A percentile compares a stretch with the other conserved stretches of the same genome.
Evolutionary conservation across 441 rosid species (phyloP).

Genomic region (Kokia cookei): DNA sequence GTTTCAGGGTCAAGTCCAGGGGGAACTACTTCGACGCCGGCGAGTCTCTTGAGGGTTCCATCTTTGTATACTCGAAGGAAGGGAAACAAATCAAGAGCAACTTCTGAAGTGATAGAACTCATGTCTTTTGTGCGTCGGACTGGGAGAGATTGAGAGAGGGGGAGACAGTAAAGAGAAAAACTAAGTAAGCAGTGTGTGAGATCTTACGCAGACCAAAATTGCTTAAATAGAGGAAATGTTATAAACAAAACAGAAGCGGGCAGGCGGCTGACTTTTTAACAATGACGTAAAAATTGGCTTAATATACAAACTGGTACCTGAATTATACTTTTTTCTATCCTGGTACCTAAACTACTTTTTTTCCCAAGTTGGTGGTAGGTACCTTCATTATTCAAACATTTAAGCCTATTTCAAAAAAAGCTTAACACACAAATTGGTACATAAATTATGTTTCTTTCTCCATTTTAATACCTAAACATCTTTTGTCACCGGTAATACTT

Average conservation of each 20-base stretch:
- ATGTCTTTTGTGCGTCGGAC: slow-evolving; percentile 8
- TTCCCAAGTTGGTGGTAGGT: too few species aligned
- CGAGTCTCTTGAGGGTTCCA: slow-evolving; percentile 49
- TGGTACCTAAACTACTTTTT: too few species aligned
- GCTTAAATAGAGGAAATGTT: not conserved
- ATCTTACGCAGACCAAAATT: not conserved
- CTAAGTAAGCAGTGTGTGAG: not conserved
- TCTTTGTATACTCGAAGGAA: slow-evolving; percentile 52
- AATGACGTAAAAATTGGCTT: too few species aligned
- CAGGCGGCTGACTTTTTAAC: not conserved
- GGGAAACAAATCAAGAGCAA: slow-evolving; percentile 50
- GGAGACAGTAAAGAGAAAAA: not conserved
- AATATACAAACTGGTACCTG: too few species aligned
- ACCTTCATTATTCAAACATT: too few species aligned
- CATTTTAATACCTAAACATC: too few species aligned
- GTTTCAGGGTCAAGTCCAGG: slow-evolving; percentile 58
- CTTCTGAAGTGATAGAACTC: slow-evolving; percentile 26
- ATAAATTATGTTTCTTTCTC: too few species aligned
- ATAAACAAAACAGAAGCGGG: not conserved
- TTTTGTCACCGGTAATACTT: too few species aligned
- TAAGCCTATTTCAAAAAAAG: too few species aligned
- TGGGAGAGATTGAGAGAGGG: not conserved
- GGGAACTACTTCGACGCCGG: slow-evolving; percentile 40
- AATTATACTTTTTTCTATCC: too few species aligned
- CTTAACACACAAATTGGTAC: too few species aligned